Base-by-base conservation (phyloP, 441 rosid species). In the Pelargonium citronellum region DNA sequence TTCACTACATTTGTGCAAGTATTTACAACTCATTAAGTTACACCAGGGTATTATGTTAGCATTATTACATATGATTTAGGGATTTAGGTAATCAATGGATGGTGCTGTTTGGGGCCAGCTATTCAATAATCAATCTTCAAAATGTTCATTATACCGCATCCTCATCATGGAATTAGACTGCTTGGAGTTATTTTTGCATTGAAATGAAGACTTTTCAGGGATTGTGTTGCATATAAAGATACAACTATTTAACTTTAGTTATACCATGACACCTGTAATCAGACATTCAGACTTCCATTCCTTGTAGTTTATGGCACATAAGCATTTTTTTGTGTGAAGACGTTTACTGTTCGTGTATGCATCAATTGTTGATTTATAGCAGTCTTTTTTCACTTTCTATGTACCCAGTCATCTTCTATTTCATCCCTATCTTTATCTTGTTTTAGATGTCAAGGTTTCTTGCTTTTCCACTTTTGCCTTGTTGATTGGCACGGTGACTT, bases 21-120 rank as follows among this genome's bases (percentile, higher is more conserved):
- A 17, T 17, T 57, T 57, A 17, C 62, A 57, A 57, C 3, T 16
- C 8, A 17, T 57, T 15, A 57, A 57, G 24, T 17, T 57, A 7
- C 62, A 57, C 10, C 19, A 57, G 62, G 60, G 3, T 8, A 17
- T 20, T 57, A 8, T 57, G 22, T 57, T 57, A 16, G 62, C 62
- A 16, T 57, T 6, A 57, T 19, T 6, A 62, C 24, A 17, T 37
- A 15, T 51, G 55, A 37, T 69, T 55, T 19, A 77, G 51, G 66
- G 67, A 46, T 68, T 60, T 8, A 63, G 10, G 43, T n/a, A 15
- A 61, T 41, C 70, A 74, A 15, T 55, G 19, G 9, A 55, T 55
- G 3, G 19, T 55, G 61, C 7, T 55, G 61, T 55, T 53, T 53
- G 60, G 41, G 41, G 41, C 41, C 41, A 37, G 41, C 41, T 37